Conservation (phyloP, 2,329 filamentous ascomycete species). For the Botrytis aclada region DNA sequence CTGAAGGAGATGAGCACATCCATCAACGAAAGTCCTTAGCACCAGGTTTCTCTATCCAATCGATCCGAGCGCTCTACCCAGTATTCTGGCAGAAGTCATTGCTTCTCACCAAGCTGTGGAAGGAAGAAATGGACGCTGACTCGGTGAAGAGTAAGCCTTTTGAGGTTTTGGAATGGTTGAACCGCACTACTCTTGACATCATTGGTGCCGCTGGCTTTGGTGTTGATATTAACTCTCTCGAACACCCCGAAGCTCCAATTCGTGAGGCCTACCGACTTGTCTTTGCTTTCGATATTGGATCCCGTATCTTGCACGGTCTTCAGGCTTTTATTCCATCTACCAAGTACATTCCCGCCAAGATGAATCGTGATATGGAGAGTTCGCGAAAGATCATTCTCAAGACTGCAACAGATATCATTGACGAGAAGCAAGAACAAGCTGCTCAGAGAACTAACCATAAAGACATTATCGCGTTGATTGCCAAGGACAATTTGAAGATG, state of each 20-base stretch:
- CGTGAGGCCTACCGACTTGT: constrained; percentile 52
- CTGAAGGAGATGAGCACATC: constrained; percentile 58
- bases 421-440: constrained; percentile 59
- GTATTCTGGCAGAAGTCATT: constrained; percentile 46
- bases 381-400: constrained; percentile 60
- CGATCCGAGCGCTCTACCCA: constrained; percentile 78
- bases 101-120: constrained; percentile 44
- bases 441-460: constrained; percentile 51
- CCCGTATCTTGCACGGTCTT: constrained; percentile 53
- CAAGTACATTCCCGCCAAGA: constrained; percentile 58
- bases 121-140: constrained; percentile 49
- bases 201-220: constrained; percentile 70
- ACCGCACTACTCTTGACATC: constrained; percentile 68
- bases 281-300: constrained; percentile 44
- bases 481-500: constrained; percentile 43
- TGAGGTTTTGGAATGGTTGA: constrained; percentile 51
- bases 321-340: constrained; percentile 43
- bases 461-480: constrained; percentile 67
- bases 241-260: constrained; percentile 57
- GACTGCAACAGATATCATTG: constrained; percentile 57
- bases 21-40: constrained; percentile 70
- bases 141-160: constrained; percentile 32
- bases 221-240: constrained; percentile 65
- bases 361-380: constrained; percentile 63
- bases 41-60: constrained; percentile 77